Percentiles rank a stretch among this genome's conserved stretches.
Conservation (phyloP, 345 rosid genomes). For the Litchi chinensis region DNA sequence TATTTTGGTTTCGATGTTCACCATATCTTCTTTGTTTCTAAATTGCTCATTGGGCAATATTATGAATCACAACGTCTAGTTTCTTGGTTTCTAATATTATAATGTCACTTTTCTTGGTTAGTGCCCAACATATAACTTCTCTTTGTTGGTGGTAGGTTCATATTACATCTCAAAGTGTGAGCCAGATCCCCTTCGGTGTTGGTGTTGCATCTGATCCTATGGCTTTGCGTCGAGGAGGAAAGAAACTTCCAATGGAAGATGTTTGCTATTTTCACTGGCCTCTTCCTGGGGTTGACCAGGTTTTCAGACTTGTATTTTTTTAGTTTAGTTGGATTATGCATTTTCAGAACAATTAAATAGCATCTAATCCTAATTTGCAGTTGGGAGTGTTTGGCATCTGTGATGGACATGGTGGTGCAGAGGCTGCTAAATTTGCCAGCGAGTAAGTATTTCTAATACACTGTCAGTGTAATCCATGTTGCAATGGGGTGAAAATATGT, state of each 20-base stretch:
- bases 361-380: constrained; percentile 44
- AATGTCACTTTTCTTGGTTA: not conserved
- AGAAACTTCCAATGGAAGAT: constrained; percentile 96
- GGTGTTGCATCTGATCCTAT: constrained; percentile 96
- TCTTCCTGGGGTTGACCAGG: constrained; percentile 80
- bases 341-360: constrained; percentile 18
- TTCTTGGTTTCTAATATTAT: not conserved
- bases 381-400: constrained; percentile 94
- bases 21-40: not conserved
- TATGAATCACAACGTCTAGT: not conserved
- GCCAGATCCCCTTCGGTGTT: constrained; percentile 63
- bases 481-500: constrained; percentile 13
- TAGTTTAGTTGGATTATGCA: constrained; percentile 18
- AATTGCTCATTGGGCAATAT: not conserved
- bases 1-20: not conserved
- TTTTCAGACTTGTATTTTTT: constrained; percentile 31
- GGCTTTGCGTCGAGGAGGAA: constrained; percentile 94
- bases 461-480: constrained; percentile 20
- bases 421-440: constrained; percentile 89
- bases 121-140: not conserved
- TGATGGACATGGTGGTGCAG: constrained; percentile 97
- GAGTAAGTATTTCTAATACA: constrained; percentile 61
- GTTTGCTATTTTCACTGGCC: constrained; percentile 93
- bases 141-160: constrained; percentile 56
- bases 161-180: constrained; percentile 57